These are phyloP conservation scores for Xylogone sp. DNA, from an alignment of 2,329 filamentous ascomycete species.

Conservation along the genomic window DNA sequence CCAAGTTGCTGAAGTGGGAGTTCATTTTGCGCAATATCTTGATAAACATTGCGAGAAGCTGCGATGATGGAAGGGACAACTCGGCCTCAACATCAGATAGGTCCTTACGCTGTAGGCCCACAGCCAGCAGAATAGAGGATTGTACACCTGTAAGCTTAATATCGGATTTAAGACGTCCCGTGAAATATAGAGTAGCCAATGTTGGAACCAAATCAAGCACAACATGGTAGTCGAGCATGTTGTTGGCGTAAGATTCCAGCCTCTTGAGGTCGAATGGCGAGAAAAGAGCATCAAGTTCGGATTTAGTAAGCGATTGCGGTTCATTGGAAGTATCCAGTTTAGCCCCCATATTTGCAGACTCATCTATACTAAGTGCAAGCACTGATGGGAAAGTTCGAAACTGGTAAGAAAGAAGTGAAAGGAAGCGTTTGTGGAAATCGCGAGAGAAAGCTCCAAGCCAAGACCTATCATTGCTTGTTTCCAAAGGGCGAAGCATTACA, in stretches of 20 bases:
- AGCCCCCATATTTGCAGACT: slow-evolving; percentile 73
- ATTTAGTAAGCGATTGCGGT: slow-evolving; percentile 60
- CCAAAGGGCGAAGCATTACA: slow-evolving; percentile 88
- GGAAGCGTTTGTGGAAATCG: slow-evolving; percentile 94
- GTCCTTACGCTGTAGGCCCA: slow-evolving; percentile 87
- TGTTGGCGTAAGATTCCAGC: slow-evolving; percentile 91
- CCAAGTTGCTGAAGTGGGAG: slow-evolving; percentile 68
- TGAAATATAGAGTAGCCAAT: slow-evolving; percentile 82
- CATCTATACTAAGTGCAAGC: slow-evolving; percentile 81
- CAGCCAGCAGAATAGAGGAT: slow-evolving; percentile 79
- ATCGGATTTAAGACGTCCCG: slow-evolving; percentile 62
- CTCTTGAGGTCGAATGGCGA: slow-evolving; percentile 94
- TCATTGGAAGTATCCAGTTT: slow-evolving; percentile 57
- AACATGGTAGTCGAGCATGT: slow-evolving; percentile 96
- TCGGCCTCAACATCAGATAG: slow-evolving; percentile 79
- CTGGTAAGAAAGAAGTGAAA: slow-evolving; percentile 85
- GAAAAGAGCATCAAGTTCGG: slow-evolving; percentile 71
- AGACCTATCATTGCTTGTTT: slow-evolving; percentile 61
- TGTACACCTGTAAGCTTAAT: slow-evolving; percentile 80
- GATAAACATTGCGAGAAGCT: slow-evolving; percentile 94
- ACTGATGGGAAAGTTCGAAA: slow-evolving; percentile 79
- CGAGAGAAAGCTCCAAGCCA: slow-evolving; percentile 86
- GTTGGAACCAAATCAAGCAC: slow-evolving; percentile 88
- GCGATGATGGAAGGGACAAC: slow-evolving; percentile 66
- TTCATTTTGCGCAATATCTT: slow-evolving; percentile 91